Base-by-base conservation (phyloP, 208 protist species). In the Trypanosoma lewisi region DNA sequence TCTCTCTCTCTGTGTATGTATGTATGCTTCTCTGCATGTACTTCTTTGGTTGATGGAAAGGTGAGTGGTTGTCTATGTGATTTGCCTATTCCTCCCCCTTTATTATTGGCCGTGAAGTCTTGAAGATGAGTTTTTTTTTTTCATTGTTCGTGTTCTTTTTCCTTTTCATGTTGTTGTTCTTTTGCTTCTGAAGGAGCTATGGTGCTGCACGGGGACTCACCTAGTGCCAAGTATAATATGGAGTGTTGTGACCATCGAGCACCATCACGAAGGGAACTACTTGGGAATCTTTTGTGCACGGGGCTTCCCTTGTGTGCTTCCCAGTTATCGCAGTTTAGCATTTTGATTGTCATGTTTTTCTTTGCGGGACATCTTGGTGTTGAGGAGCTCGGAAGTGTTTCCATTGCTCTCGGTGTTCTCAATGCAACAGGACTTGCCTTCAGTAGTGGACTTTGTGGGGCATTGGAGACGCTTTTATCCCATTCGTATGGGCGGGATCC, bases 381-480 rank as follows among this genome's bases (percentile, higher is more conserved):
- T 16, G 73, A 83, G 60, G 80, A 82, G 33, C 73, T 94, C 54
- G 88, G 85, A 56, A 83, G 80, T 36, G 81, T 79, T 2, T 86
- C 88, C 9, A 70, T 94, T 33, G 82, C 88, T 3, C 31, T 91
- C n/a, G 83, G 85, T 2, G 70, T 94, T 49, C 70, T 94, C 27
- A 94, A 94, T 50, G 88, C 88, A 16, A 92, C 88, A 37, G 88
- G 85, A 27, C 92, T 91, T 55, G 88, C 88, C 17, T 87, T 94
- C 67, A 83, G 88, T 52, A 83, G 81, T 27, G 88, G 88, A n/a
- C 78, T 91, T 37, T 94, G 81, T 67, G 88, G 88, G 2, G 88
- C 88, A 14, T 65, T 94, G 21, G 85, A 94, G 71, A 92, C 88
- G 14, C 80, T 92, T 27, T 73, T 92, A 6, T 89, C 88, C 11